Percentiles rank a stretch among this genome's conserved stretches.
These are phyloP conservation scores for Asterella californica DNA, from an alignment of 225 moss, liverwort and hornwort species.

Conservation along the genomic window DNA sequence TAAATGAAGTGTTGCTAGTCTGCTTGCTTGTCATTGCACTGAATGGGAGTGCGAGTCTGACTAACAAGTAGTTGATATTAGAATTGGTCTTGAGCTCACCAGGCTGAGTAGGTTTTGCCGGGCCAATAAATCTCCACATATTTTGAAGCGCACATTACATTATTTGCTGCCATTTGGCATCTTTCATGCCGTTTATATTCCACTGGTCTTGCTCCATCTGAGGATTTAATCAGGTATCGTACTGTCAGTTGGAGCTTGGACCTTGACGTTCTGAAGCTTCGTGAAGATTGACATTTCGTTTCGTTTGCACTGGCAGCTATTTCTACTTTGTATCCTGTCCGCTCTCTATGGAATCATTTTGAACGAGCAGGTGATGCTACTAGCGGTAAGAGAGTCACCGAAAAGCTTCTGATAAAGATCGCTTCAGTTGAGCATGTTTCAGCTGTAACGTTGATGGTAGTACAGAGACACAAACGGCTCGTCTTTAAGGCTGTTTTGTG, in stretches of 20 bases:
- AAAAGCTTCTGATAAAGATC: neutral
- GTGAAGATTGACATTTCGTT: neutral
- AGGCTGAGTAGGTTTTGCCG: neutral
- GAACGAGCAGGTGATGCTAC: conserved; percentile 32
- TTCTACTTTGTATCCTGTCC: conserved; percentile 24
- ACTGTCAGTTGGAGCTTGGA: neutral
- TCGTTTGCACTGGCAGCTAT: conserved; percentile 22
- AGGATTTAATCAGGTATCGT: too few species aligned
- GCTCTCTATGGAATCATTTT: conserved; percentile 30
- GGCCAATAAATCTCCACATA: too few species aligned
- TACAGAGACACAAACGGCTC: too few species aligned
- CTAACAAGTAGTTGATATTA: neutral
- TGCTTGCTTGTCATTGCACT: neutral
- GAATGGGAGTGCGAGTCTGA: neutral
- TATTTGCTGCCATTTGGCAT: too few species aligned
- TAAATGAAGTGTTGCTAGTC: neutral
- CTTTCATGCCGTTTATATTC: too few species aligned
- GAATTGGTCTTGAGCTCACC: neutral
- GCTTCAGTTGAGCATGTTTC: neutral
- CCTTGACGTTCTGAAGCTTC: conserved; percentile 4
- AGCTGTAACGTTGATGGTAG: neutral
- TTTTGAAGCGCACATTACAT: too few species aligned
- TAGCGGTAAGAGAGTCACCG: conserved; percentile 28
- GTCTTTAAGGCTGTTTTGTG: too few species aligned
- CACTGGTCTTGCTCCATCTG: too few species aligned